Evolutionary conservation across 2,329 filamentous ascomycete genomes (phyloP).

Genomic region (Pezicula carpinea): DNA sequence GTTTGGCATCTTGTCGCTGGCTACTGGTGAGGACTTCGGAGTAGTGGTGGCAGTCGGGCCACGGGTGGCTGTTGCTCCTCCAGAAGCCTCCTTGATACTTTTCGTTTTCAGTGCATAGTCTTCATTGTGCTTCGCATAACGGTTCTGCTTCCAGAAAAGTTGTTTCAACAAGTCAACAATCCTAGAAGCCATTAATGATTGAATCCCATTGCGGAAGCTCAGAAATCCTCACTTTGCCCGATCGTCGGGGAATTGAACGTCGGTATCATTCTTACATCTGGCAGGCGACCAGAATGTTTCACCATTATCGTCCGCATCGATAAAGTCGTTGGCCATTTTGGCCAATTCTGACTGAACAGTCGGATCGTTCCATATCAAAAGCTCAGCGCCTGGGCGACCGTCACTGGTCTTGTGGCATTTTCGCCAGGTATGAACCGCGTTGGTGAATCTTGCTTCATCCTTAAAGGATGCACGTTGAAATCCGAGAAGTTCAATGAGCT

Average conservation of each 20-base stretch:
- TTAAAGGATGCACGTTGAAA: slow-evolving; percentile 14
- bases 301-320: slow-evolving; percentile 9
- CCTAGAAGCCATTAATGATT: slow-evolving; percentile 2
- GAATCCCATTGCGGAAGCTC: not conserved
- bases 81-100: not conserved
- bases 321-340: slow-evolving; percentile 9
- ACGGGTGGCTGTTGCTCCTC: slow-evolving; percentile 1
- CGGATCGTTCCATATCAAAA: slow-evolving; percentile 9
- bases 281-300: slow-evolving; percentile 11
- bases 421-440: slow-evolving; percentile 8
- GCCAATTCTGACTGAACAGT: slow-evolving; percentile 6
- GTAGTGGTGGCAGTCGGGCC: not conserved
- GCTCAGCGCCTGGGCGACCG: slow-evolving; percentile 2
- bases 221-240: slow-evolving; percentile 4
- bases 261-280: slow-evolving; percentile 3
- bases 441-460: slow-evolving; percentile 11
- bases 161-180: slow-evolving; percentile 13
- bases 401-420: slow-evolving; percentile 7
- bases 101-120: slow-evolving; percentile 9
- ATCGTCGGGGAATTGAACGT: slow-evolving; percentile 10
- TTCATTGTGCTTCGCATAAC: slow-evolving; percentile 10
- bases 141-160: slow-evolving; percentile 15
- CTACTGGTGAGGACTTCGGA: no score
- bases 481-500: slow-evolving; percentile 10
- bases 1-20: no score